These are phyloP conservation scores for Lodderomyces metapsilosis DNA, from an alignment of 1,139 yeast genomes.

Conservation along the genomic window DNA sequence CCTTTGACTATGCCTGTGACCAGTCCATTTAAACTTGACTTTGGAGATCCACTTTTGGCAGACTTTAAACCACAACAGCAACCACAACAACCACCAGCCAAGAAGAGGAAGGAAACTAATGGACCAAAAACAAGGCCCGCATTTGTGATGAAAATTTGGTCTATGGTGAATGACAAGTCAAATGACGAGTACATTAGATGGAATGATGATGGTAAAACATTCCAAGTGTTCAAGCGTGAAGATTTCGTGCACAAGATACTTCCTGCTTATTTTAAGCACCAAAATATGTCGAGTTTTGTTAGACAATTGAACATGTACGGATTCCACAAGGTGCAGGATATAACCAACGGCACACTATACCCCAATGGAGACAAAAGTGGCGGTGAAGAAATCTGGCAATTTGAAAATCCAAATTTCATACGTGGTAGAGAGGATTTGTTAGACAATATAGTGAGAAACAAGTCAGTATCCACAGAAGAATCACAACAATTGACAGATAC, in stretches of 20 bases:
- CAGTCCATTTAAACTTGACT: conserved; percentile 1
- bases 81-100: conserved; percentile 8
- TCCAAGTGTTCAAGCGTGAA: conserved; percentile 82
- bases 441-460: conserved; percentile 62
- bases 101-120: conserved; percentile 32
- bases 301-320: conserved; percentile 97
- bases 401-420: conserved; percentile 77
- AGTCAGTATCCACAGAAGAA: conserved; percentile 37
- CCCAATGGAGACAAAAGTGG: conserved; percentile 48
- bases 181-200: conserved; percentile 76
- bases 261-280: conserved; percentile 90
- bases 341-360: conserved; percentile 62
- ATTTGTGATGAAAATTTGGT: conserved; percentile 90
- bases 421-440: conserved; percentile 69
- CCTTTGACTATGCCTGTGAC: conserved; percentile 2
- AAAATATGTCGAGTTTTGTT: conserved; percentile 91
- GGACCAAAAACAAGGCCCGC: conserved; percentile 64
- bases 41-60: not conserved
- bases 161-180: conserved; percentile 81
- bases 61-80: conserved; percentile 6
- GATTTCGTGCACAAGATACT: conserved; percentile 79
- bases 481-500: conserved; percentile 18
- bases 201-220: conserved; percentile 82
- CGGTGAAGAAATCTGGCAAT: conserved; percentile 59
- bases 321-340: conserved; percentile 92